phyloP scores from a whole-genome alignment of 768 basidiomycete genomes.

The Hypsizygus marmoreus region DNA sequence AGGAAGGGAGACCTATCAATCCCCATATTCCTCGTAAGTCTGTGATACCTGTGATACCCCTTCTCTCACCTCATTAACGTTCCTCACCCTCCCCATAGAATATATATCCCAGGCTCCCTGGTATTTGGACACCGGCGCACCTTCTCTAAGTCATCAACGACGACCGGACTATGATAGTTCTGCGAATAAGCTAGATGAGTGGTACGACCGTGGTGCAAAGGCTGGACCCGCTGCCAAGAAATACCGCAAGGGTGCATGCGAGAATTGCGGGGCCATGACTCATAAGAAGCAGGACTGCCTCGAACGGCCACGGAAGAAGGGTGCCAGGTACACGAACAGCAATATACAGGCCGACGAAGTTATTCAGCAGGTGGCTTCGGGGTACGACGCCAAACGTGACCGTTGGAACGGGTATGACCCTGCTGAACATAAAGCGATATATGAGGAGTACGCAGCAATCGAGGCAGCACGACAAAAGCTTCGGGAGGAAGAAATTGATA shows the following conservation, averaged over 20 bases:
- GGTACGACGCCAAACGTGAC: slow-evolving; percentile 94
- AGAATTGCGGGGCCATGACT: slow-evolving; percentile 97
- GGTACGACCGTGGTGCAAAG: slow-evolving; percentile 88
- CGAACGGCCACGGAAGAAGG: slow-evolving; percentile 94
- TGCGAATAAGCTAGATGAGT: slow-evolving; percentile 75
- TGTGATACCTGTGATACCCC: no score
- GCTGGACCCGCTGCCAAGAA: slow-evolving; percentile 94
- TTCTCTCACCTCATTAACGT: slow-evolving; percentile 1
- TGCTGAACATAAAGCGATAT: slow-evolving; percentile 79
- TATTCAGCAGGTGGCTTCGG: slow-evolving; percentile 72
- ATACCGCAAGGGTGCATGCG: slow-evolving; percentile 96
- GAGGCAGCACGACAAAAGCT: slow-evolving; percentile 89
- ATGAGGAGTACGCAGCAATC: slow-evolving; percentile 92
- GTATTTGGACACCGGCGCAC: slow-evolving; percentile 95
- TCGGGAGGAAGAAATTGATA: slow-evolving; percentile 97
- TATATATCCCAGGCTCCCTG: slow-evolving; percentile 99
- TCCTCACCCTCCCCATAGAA: slow-evolving; percentile 48
- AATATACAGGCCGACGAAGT: slow-evolving; percentile 92
- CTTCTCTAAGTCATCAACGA: slow-evolving; percentile 94
- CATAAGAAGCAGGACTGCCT: slow-evolving; percentile 92
- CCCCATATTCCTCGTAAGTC: slow-evolving; percentile 96
- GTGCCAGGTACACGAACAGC: slow-evolving; percentile 89
- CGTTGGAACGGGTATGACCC: slow-evolving; percentile 99
- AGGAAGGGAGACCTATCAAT: slow-evolving; percentile 94
- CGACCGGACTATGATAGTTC: slow-evolving; percentile 63